Percentiles rank a stretch among this genome's conserved stretches.
Conservation (phyloP, 2,329 filamentous ascomycete species). For the Diaporthe vexans region DNA sequence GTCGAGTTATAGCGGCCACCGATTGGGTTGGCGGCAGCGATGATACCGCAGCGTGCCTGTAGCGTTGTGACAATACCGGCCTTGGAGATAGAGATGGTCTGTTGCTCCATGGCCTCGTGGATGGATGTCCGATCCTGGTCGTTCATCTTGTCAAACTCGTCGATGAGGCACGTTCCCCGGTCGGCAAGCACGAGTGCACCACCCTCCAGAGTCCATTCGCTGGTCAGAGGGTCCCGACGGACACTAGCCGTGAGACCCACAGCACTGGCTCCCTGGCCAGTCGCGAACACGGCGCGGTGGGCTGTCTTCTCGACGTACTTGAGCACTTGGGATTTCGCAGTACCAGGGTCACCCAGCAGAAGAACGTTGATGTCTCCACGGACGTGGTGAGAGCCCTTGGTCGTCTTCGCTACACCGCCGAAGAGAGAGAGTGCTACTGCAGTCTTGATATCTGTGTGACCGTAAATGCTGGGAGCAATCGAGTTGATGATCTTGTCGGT, state of each 20-base stretch:
- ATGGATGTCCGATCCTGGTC: conserved; percentile 98
- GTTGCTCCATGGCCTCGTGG: conserved; percentile 99
- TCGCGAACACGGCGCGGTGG: conserved; percentile 96
- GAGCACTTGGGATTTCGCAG: conserved; percentile 96
- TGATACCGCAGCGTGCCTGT: conserved; percentile 94
- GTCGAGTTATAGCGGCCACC: conserved; percentile 97
- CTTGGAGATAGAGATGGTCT: conserved; percentile 99
- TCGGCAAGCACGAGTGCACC: conserved; percentile 96
- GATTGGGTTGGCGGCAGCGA: conserved; percentile 96
- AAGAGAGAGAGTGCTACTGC: conserved; percentile 95
- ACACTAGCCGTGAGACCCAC: conserved; percentile 98
- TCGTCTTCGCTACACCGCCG: conserved; percentile 91
- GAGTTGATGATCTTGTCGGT: conserved; percentile 93
- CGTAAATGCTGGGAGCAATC: conserved; percentile 97
- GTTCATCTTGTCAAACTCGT: conserved; percentile 99
- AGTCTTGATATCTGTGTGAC: conserved; percentile 96
- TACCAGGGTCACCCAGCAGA: conserved; percentile 95
- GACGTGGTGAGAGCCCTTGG: conserved; percentile 90
- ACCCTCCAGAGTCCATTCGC: conserved; percentile 97
- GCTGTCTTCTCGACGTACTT: conserved; percentile 99
- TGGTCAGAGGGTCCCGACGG: conserved; percentile 92
- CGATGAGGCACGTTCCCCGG: conserved; percentile 94
- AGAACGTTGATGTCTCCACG: conserved; percentile 98
- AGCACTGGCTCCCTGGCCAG: conserved; percentile 95
- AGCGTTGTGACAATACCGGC: conserved; percentile 98